Percentiles rank a stretch among this genome's conserved stretches.
Evolutionary conservation across 1,139 yeast genomes (phyloP).

Genomic region (Candida sanyaensis): DNA sequence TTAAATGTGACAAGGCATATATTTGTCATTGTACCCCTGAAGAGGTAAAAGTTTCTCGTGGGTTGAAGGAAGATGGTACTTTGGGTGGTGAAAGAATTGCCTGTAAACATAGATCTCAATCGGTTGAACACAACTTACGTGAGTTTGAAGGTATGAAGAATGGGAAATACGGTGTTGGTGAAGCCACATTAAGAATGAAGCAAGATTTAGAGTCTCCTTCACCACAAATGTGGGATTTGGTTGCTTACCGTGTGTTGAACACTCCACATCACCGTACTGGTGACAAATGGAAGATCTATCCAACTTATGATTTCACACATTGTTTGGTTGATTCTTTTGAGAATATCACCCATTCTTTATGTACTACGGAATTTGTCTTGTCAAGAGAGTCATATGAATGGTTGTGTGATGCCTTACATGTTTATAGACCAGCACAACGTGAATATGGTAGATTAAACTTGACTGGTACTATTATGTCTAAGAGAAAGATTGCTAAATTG

Average conservation of each 20-base stretch:
- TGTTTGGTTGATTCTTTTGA: conserved; percentile 98
- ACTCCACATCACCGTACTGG: conserved; percentile 97
- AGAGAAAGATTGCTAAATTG: conserved; percentile 91
- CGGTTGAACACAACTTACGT: conserved; percentile 70
- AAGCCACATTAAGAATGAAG: conserved; percentile 95
- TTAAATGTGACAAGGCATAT: conserved; percentile 71
- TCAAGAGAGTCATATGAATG: conserved; percentile 97
- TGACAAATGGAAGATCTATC: conserved; percentile 94
- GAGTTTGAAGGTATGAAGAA: conserved; percentile 91
- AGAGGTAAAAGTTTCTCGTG: conserved; percentile 87
- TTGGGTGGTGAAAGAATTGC: conserved; percentile 90
- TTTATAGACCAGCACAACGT: conserved; percentile 97
- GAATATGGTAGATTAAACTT: conserved; percentile 96
- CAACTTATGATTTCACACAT: conserved; percentile 98
- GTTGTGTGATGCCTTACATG: conserved; percentile 95
- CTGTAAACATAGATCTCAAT: conserved; percentile 71
- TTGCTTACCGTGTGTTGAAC: conserved; percentile 94
- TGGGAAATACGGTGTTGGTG: conserved; percentile 85
- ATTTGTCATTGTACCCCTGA: conserved; percentile 95
- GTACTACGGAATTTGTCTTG: conserved; percentile 91
- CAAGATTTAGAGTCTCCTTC: conserved; percentile 90
- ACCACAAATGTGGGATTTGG: conserved; percentile 99
- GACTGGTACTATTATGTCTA: conserved; percentile 92
- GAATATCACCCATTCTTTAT: conserved; percentile 90
- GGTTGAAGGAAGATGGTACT: conserved; percentile 87